Evolutionary conservation across 352 stramenopile genomes (phyloP).

Genomic region (Phytophthora lateralis): DNA sequence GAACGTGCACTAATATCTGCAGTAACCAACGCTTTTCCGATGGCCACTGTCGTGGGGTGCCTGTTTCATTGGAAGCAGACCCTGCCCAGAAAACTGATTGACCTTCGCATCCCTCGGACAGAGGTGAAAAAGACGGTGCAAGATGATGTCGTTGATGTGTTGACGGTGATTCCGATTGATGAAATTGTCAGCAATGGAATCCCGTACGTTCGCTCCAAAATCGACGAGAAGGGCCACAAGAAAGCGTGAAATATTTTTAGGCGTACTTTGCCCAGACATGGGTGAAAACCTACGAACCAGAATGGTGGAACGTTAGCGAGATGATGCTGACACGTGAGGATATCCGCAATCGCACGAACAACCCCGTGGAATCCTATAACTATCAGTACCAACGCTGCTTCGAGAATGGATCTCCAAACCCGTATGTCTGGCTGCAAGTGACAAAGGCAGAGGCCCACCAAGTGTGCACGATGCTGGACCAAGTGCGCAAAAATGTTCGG

Average conservation of each 20-base stretch:
- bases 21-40: neutral
- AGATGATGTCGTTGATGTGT: neutral
- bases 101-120: neutral
- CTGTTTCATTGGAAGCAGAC: constrained; percentile 10
- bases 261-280: constrained; percentile 4
- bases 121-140: neutral
- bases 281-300: constrained; percentile 1
- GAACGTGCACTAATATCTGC: neutral
- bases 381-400: neutral
- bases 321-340: neutral
- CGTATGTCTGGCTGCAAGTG: neutral
- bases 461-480: neutral
- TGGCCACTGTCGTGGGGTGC: neutral
- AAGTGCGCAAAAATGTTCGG: neutral
- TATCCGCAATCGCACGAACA: constrained; percentile 12
- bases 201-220: neutral
- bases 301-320: constrained; percentile 7
- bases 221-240: neutral
- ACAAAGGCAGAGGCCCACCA: neutral
- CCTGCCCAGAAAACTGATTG: constrained; percentile 1
- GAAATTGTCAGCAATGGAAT: constrained; percentile 2
- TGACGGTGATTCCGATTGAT: constrained; percentile 4
- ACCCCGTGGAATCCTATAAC: constrained; percentile 10
- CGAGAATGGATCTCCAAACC: neutral
- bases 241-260: constrained; percentile 10